Percentiles rank a stretch among this genome's conserved stretches.
Conservation (phyloP, 306 rosid species). For the Oxytropis ochrocephala region DNA sequence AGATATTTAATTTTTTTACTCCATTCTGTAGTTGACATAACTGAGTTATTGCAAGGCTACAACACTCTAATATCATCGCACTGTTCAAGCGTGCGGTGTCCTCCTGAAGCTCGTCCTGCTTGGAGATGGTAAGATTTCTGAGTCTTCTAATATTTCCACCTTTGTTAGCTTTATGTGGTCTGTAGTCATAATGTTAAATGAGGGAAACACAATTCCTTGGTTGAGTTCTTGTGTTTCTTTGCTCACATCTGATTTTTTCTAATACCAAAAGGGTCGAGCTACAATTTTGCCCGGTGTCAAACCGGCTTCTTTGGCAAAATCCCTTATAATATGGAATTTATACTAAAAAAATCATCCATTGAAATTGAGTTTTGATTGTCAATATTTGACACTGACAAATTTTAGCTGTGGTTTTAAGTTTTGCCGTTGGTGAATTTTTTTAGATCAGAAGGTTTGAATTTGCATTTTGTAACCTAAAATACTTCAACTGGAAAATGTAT, state of each 20-base stretch:
- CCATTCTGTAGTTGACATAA: conserved; percentile 23
- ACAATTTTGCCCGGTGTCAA: neutral
- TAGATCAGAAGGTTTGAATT: neutral
- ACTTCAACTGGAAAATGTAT: neutral
- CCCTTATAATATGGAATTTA: neutral
- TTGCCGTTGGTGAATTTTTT: neutral
- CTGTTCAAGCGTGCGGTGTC: conserved; percentile 50
- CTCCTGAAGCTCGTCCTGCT: conserved; percentile 72
- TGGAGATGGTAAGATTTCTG: conserved; percentile 78
- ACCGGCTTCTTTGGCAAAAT: neutral
- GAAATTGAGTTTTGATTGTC: neutral
- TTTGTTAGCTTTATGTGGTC: too few species aligned
- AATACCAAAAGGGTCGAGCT: neutral
- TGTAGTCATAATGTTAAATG: neutral
- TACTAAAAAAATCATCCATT: neutral
- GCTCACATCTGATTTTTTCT: neutral
- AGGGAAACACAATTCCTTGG: neutral
- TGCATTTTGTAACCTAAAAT: neutral
- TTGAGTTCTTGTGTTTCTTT: neutral
- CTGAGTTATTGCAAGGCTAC: conserved; percentile 34
- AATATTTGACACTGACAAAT: neutral
- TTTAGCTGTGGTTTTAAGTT: neutral
- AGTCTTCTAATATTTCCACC: neutral
- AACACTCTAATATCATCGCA: conserved; percentile 36
- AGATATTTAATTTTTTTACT: neutral